Evolutionary conservation across 805 yeast genomes (phyloP).

Genomic region (Starmerella apicola): DNA sequence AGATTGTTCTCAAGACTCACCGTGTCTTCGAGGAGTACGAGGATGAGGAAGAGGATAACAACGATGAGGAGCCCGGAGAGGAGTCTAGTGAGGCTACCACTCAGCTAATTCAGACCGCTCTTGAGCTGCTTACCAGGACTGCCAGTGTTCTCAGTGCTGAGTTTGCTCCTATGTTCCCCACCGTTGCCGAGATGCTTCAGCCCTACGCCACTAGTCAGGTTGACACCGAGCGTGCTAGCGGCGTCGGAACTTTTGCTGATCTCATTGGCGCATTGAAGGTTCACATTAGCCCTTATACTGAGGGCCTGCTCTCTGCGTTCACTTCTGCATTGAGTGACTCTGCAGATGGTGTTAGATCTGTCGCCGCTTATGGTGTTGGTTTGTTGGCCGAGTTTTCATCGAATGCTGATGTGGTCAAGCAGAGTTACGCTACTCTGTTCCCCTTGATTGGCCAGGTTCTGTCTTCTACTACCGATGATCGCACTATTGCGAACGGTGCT

Average conservation of each 20-base stretch:
- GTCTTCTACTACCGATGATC: constrained; percentile 60
- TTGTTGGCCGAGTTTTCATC: constrained; percentile 44
- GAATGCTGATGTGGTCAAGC: constrained; percentile 43
- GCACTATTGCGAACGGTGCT: constrained; percentile 86
- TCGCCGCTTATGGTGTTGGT: constrained; percentile 94
- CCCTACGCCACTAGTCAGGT: constrained; percentile 37
- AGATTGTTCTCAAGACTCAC: constrained; percentile 69
- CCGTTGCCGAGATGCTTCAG: constrained; percentile 47
- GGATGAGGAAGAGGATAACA: constrained; percentile 46
- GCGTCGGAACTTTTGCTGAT: constrained; percentile 87
- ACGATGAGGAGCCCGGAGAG: constrained; percentile 46
- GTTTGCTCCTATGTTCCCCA: constrained; percentile 66
- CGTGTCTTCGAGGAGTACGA: constrained; percentile 31
- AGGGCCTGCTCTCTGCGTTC: constrained; percentile 54
- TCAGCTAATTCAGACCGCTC: constrained; percentile 66
- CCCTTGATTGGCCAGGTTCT: constrained; percentile 56
- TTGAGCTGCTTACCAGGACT: constrained; percentile 71
- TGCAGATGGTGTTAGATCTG: constrained; percentile 71
- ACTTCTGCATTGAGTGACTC: constrained; percentile 57
- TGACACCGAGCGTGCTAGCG: constrained; percentile 63
- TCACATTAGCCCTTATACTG: constrained; percentile 47
- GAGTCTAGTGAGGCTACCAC: constrained; percentile 45
- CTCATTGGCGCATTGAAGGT: constrained; percentile 62
- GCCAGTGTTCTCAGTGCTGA: constrained; percentile 68
- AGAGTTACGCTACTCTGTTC: constrained; percentile 57